Base-by-base conservation (phyloP, 2,329 filamentous ascomycete genomes). In the Stagonosporopsis cucurbitacearum region DNA sequence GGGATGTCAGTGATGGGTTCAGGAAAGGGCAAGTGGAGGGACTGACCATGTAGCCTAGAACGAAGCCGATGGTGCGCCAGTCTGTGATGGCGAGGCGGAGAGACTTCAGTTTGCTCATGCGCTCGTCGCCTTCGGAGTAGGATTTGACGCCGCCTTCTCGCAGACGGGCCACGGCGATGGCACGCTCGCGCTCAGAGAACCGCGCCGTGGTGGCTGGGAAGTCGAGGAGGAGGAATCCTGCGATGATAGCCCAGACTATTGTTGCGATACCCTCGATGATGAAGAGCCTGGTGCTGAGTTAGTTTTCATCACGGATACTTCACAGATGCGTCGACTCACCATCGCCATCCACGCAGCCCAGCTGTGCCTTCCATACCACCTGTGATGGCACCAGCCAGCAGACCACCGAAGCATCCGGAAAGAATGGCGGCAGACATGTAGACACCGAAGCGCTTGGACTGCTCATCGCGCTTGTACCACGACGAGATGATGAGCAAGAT, bases 401-500 rank as follows among this genome's bases (percentile, higher is more conserved):
- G 66, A 3, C 81, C 81, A 1, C 80, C 80, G 56, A 84, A 84
- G 2, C 81, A 82, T n/a, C 82, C 82, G 0, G 77, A 83, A 2
- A 84, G 74, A 2, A 86, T 81, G 0, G 82, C 83, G 1, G 81
- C 82, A n/a, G 84, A 82, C 57, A 85, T 83, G 61, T 84, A 86
- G 1, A 87, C 69, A 7, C 79, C 82, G 40, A 84, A 83, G 2
- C 85, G 79, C 46, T 83, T 84, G 0, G 81, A 80, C 37, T 86
- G 79, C 62, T 87, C 85, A 12, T 80, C 79, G 44, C 79, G 81
- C 57, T 83, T 82, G 64, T 87, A 87, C 84, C 84, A 87, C 0
- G 78, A 84, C 0, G 82, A 84, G 6, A 87, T 76, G 20, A 83
- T 78, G 41, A 81, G 79, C 41, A 84, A 73, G 39, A 85, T 79